A percentile compares a stretch with the other conserved stretches of the same genome.
phyloP scores from a whole-genome alignment of 73 alveolate species.

The Effrenium voratum region DNA sequence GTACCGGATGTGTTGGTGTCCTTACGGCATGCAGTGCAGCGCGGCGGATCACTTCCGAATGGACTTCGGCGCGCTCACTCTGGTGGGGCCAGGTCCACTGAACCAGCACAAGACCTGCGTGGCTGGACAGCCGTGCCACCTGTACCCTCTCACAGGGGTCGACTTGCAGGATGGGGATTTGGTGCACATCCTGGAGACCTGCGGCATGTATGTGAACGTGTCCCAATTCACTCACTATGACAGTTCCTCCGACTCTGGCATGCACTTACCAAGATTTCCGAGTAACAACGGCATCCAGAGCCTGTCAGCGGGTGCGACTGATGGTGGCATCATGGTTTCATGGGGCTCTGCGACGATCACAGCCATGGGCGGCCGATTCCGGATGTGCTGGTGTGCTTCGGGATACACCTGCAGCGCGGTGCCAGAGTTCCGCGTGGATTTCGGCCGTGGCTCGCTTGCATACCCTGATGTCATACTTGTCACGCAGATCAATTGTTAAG shows the following conservation, averaged over 20 bases:
- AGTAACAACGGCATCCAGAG: constrained; percentile 16
- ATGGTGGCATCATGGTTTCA: constrained; percentile 14
- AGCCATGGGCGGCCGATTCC: constrained; percentile 45
- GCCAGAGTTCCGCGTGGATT: constrained; percentile 67
- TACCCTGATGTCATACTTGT: background rate
- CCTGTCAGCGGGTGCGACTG: constrained; percentile 20
- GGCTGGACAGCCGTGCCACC: constrained; percentile 67
- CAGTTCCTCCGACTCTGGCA: background rate
- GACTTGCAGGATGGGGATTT: constrained; percentile 32
- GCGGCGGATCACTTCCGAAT: constrained; percentile 50
- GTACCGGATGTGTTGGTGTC: constrained; percentile 65
- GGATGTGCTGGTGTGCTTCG: constrained; percentile 85
- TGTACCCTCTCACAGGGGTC: background rate
- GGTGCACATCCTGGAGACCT: constrained; percentile 57
- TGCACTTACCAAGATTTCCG: constrained; percentile 48
- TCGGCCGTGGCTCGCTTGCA: constrained; percentile 54
- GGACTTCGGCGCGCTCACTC: constrained; percentile 58
- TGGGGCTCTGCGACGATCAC: constrained; percentile 34
- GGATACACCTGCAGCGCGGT: constrained; percentile 72
- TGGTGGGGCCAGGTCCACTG: constrained; percentile 58
- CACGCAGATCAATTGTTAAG: too few relatives aligned
- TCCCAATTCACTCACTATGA: constrained; percentile 38
- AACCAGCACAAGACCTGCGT: constrained; percentile 85
- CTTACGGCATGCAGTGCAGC: constrained; percentile 43
- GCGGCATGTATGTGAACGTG: constrained; percentile 47